Conservation (phyloP, 148 eudicot genomes). For the Chenopodium berlandieri region DNA sequence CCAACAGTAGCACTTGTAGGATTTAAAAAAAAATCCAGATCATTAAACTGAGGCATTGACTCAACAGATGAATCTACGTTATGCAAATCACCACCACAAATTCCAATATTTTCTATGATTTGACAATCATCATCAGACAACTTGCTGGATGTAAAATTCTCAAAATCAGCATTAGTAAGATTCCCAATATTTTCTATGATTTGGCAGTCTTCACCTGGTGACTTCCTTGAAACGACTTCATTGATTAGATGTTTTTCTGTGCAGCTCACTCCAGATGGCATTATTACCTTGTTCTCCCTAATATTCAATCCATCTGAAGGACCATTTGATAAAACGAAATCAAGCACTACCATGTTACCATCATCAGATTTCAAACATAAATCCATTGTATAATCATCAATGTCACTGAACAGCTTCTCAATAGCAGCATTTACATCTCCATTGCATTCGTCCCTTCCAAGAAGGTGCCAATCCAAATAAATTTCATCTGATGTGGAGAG, state of each 20-base stretch:
- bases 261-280: slow-evolving; percentile 31
- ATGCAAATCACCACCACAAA: slow-evolving; percentile 24
- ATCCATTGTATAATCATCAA: slow-evolving; percentile 35
- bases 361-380: slow-evolving; percentile 30
- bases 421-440: slow-evolving; percentile 36
- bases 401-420: slow-evolving; percentile 51
- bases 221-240: slow-evolving; percentile 22
- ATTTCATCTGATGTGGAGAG: slow-evolving; percentile 69
- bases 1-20: slow-evolving; percentile 38
- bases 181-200: slow-evolving; percentile 35
- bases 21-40: slow-evolving; percentile 74
- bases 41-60: slow-evolving; percentile 43
- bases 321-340: slow-evolving; percentile 48
- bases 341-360: slow-evolving; percentile 37
- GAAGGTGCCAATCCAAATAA: slow-evolving; percentile 83
- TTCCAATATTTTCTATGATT: slow-evolving; percentile 35
- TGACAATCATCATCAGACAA: slow-evolving; percentile 39
- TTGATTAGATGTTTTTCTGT: slow-evolving; percentile 18
- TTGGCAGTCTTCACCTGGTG: slow-evolving; percentile 37
- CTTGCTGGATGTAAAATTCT: slow-evolving; percentile 29
- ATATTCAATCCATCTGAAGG: slow-evolving; percentile 25
- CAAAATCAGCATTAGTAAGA: slow-evolving; percentile 24
- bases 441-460: slow-evolving; percentile 52
- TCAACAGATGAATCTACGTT: slow-evolving; percentile 30
- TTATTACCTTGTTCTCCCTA: slow-evolving; percentile 44